Evolutionary conservation across 2,329 filamentous ascomycete genomes (phyloP), one percentile per base, ranked within the genome.

Genomic region (Botrytis cinerea): DNA sequence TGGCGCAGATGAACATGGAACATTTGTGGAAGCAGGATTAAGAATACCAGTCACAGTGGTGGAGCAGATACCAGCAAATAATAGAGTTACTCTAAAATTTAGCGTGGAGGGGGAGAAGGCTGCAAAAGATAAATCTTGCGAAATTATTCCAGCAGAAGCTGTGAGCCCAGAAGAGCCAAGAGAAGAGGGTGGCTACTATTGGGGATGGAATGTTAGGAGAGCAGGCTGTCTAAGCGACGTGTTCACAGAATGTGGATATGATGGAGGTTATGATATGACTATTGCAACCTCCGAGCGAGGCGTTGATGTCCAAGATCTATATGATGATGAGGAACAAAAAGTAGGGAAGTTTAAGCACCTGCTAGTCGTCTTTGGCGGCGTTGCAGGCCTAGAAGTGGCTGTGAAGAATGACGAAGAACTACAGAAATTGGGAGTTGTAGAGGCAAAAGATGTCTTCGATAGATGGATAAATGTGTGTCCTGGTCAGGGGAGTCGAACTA

Each of bases 261-360:
- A 92, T 73, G 89, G 88, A 63, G 94, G 94, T 20, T 97, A 97
- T 82, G 93, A 97, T 82, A 78, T 95, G 73, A 93, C 90, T 77
- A 90, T 97, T 77, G 94, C 93, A 25, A 97, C 93, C 0, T 95
- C 93, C 4, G 94, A 97, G 83, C 89, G 75, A 92, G 93, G 70
- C 78, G 85, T 51, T 83, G 88, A 38, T 77, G 85, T 70, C 77
- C 82, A 73, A 76, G 71, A 73, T 25, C 54, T 81, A 38, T 80
- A 80, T 69, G 76, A 75, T 32, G 73, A 75, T n/a, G 77, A 77
- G 25, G 76, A 77, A 43, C 75, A 79, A 54, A 76, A 76, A 22
- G 63, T 78, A 7, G 74, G 80, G 3, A 81, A 82, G 6, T 93
- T 93, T 81, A 88, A 90, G 74, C 93, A 97, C 82, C 82, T 96